Evolutionary conservation across 805 yeast species (phyloP).

Genomic region (Cyberlindnera americana): DNA sequence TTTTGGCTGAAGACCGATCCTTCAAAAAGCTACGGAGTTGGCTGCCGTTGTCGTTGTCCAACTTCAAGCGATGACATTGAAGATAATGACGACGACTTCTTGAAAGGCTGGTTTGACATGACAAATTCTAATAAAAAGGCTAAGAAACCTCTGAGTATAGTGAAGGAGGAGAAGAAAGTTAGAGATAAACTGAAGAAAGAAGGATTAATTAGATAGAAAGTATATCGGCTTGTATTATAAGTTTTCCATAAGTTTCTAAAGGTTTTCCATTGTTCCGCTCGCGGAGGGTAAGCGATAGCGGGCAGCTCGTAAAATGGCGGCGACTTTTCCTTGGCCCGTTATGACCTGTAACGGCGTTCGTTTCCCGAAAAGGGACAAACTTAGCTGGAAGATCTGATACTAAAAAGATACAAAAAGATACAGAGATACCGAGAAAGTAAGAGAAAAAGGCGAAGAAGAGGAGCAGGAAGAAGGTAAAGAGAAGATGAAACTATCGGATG

Average conservation of each 20-base stretch:
- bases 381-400: neutral
- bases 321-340: too few relatives aligned
- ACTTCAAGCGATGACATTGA: conserved; percentile 49
- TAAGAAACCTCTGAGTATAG: conserved; percentile 4
- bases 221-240: too few relatives aligned
- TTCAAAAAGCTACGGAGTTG: conserved; percentile 49
- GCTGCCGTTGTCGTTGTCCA: conserved; percentile 88
- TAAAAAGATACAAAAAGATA: too few relatives aligned
- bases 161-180: conserved; percentile 7
- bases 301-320: too few relatives aligned
- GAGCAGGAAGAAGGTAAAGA: neutral
- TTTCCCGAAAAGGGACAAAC: neutral
- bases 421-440: too few relatives aligned
- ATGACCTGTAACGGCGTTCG: neutral
- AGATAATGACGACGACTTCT: conserved; percentile 49
- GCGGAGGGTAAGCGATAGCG: neutral
- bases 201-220: neutral
- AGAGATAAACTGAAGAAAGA: conserved; percentile 1
- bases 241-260: too few relatives aligned
- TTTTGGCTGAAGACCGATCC: conserved; percentile 32
- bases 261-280: too few relatives aligned
- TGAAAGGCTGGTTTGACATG: conserved; percentile 45
- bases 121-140: conserved; percentile 16
- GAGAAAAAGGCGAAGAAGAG: neutral
- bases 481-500: conserved; percentile 3